phyloP scores from a whole-genome alignment of 73 alveolate species.

The Paramecium tetraurelia region DNA sequence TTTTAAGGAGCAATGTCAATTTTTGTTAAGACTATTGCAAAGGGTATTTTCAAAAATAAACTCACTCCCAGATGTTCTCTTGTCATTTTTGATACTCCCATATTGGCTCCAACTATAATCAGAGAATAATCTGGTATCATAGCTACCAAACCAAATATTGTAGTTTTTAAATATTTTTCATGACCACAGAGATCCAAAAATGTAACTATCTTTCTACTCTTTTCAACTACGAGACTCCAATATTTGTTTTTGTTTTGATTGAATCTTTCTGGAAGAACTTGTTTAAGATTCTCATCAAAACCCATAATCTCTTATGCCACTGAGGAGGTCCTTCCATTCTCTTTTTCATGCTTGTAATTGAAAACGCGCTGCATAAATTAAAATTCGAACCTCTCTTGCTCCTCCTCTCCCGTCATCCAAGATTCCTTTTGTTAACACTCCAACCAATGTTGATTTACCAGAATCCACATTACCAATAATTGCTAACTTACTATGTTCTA shows the following conservation, averaged over 20 bases:
- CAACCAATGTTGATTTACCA: conserved; percentile 97
- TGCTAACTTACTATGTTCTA: conserved; percentile 35
- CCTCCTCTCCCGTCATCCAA: conserved; percentile 98
- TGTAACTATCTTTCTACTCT: conserved; percentile 77
- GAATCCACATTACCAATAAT: conserved; percentile 84
- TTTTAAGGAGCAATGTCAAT: conserved; percentile 97
- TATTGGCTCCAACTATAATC: conserved; percentile 96
- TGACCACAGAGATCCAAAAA: conserved; percentile 99
- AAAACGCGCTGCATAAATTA: conserved; percentile 77
- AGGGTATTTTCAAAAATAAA: conserved; percentile 90
- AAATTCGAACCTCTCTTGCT: conserved; percentile 73
- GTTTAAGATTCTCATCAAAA: conserved; percentile 66
- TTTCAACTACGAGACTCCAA: conserved; percentile 85
- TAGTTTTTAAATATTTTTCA: conserved; percentile 97
- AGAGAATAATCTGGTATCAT: conserved; percentile 94
- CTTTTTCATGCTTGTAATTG: conserved; percentile 95
- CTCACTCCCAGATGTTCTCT: conserved; percentile 98
- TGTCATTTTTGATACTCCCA: conserved; percentile 98
- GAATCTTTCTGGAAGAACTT: conserved; percentile 76
- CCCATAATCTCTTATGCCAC: conserved; percentile 96
- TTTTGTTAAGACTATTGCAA: conserved; percentile 94
- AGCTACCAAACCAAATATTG: conserved; percentile 97
- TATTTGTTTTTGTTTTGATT: conserved; percentile 80
- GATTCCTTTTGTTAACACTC: conserved; percentile 91
- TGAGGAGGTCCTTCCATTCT: conserved; percentile 95